A percentile compares a stretch with the other conserved stretches of the same genome.
phyloP scores from a whole-genome alignment of 1,284 basidiomycete genomes.

The Kalmanozyma brasiliensis region DNA sequence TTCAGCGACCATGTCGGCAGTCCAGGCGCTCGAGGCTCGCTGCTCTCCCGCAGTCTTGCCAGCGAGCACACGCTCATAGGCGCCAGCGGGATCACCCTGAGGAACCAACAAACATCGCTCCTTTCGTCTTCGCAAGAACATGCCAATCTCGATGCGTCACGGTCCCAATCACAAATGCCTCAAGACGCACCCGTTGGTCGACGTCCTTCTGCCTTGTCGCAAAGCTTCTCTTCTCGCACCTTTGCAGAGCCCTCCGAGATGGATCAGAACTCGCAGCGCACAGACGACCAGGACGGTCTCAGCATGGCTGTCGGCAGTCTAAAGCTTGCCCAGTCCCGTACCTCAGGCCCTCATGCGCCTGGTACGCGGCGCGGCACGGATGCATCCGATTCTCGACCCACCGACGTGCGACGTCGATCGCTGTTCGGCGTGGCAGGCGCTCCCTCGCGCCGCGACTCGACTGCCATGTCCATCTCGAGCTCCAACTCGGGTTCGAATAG shows the following conservation, averaged over 20 bases:
- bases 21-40: conserved; percentile 26
- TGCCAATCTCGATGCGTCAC: conserved; percentile 6
- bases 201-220: conserved; percentile 20
- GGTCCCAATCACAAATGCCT: conserved; percentile 10
- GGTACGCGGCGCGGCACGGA: conserved; percentile 23
- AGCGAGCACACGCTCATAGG: conserved; percentile 55
- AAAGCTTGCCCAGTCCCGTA: conserved; percentile 47
- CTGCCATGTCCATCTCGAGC: conserved; percentile 35
- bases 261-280: not conserved
- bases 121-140: conserved; percentile 7
- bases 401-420: conserved; percentile 28
- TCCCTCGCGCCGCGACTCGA: conserved; percentile 41
- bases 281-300: conserved; percentile 19
- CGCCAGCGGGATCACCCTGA: conserved; percentile 50
- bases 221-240: conserved; percentile 30
- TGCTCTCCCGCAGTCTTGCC: conserved; percentile 47
- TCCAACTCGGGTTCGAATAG: conserved; percentile 32
- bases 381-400: conserved; percentile 11
- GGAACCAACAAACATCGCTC: conserved; percentile 14
- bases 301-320: conserved; percentile 52
- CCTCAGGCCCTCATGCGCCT: conserved; percentile 12
- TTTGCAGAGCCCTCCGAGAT: conserved; percentile 9
- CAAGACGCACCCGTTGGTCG: conserved; percentile 3
- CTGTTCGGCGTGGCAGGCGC: conserved; percentile 35
- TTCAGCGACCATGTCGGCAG: conserved; percentile 50